Evolutionary conservation across 2,329 filamentous ascomycete species (phyloP).

Genomic region (Fonsecaea pugnacius): DNA sequence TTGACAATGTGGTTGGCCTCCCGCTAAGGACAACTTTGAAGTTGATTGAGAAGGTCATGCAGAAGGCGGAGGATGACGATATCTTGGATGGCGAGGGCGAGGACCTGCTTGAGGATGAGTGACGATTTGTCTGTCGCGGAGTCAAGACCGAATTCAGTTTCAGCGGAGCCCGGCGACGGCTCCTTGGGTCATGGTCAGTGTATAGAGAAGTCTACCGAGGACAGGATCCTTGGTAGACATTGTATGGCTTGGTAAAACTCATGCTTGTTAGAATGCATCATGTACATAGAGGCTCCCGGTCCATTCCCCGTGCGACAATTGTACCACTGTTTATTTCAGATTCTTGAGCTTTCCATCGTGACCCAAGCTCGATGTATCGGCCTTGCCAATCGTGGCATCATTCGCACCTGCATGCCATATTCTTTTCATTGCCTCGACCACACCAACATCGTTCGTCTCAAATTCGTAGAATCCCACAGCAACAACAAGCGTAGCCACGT

Average conservation of each 20-base stretch:
- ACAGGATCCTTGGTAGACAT: background rate
- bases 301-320: background rate
- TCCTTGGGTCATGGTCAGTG: background rate
- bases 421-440: conserved; percentile 86
- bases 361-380: conserved; percentile 26
- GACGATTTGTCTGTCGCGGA: background rate
- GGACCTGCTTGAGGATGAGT: conserved; percentile 45
- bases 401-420: conserved; percentile 76
- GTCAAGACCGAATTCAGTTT: background rate
- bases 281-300: conserved; percentile 15
- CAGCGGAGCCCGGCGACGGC: background rate
- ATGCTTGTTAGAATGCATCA: conserved; percentile 17
- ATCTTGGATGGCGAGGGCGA: conserved; percentile 50
- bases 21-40: conserved; percentile 77
- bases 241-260: conserved; percentile 15
- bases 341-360: conserved; percentile 35
- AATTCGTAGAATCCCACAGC: conserved; percentile 95
- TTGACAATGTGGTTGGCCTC: conserved; percentile 93
- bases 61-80: conserved; percentile 70
- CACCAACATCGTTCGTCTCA: conserved; percentile 95
- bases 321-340: conserved; percentile 21
- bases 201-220: background rate
- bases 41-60: conserved; percentile 86
- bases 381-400: conserved; percentile 33
- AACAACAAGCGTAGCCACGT: conserved; percentile 75